phyloP scores from a whole-genome alignment of 176 grass and related monocot species.

The Cenchrus americanus region DNA sequence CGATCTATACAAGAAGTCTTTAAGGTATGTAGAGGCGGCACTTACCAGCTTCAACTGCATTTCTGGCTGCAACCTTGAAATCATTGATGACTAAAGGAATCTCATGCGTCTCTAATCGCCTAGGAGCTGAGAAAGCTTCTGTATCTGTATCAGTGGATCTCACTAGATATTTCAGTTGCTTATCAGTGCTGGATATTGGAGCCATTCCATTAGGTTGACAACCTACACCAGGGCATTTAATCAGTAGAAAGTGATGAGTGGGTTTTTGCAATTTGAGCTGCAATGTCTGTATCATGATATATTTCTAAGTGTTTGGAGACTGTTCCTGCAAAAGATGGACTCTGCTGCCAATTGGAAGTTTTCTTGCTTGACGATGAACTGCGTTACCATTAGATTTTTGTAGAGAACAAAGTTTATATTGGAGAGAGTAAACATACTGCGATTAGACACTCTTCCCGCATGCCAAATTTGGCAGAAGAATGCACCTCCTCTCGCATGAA shows the following conservation, averaged over 20 bases:
- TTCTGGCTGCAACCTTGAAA: constrained; percentile 63
- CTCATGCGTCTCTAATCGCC: constrained; percentile 45
- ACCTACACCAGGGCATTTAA: constrained; percentile 24
- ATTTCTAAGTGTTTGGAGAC: too few relatives aligned
- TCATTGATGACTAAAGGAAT: constrained; percentile 55
- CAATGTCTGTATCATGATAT: too few relatives aligned
- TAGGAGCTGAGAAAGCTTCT: constrained; percentile 37
- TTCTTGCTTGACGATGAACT: background rate
- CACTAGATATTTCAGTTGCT: constrained; percentile 30
- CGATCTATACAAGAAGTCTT: background rate
- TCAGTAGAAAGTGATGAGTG: too few relatives aligned
- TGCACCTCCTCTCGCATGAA: constrained; percentile 54
- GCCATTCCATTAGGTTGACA: constrained; percentile 59
- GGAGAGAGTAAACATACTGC: constrained; percentile 36
- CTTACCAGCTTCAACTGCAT: constrained; percentile 66
- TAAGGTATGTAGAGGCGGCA: background rate
- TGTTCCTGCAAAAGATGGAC: too few relatives aligned
- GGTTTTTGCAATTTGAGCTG: too few relatives aligned
- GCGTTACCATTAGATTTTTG: background rate
- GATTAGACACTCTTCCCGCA: constrained; percentile 54
- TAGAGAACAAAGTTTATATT: constrained; percentile 10
- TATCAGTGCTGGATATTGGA: constrained; percentile 65
- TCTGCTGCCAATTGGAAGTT: background rate
- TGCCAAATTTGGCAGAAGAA: constrained; percentile 74
- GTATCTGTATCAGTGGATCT: constrained; percentile 29